These are phyloP conservation scores for Cyberlindnera maritima DNA, from an alignment of 805 yeast genomes.

Conservation along the genomic window DNA sequence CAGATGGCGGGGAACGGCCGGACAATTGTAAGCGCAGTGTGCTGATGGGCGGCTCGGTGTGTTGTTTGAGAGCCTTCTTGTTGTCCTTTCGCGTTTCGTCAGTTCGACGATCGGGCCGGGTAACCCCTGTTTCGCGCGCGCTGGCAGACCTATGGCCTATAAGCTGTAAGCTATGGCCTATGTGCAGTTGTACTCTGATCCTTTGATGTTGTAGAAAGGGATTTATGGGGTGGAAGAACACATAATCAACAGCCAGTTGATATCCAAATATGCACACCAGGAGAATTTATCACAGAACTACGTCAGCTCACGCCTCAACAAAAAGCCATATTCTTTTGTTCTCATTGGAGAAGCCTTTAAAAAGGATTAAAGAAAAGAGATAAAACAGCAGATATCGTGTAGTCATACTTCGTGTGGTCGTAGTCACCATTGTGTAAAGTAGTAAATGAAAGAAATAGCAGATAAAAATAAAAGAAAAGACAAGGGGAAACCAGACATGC, in stretches of 20 bases:
- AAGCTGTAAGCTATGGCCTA: no score
- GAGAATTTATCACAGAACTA: background rate
- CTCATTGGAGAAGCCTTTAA: background rate
- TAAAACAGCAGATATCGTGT: conserved; percentile 9
- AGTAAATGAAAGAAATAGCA: background rate
- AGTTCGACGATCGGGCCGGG: conserved; percentile 2
- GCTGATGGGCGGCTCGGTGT: no score
- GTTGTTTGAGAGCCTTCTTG: conserved; percentile 1
- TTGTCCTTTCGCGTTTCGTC: conserved; percentile 16
- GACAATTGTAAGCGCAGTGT: background rate
- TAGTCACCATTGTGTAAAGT: background rate
- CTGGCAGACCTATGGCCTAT: no score
- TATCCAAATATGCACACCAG: no score
- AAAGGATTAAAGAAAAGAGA: background rate
- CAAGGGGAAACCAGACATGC: background rate
- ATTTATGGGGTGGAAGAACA: no score
- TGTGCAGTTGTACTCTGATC: no score
- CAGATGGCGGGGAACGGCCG: background rate
- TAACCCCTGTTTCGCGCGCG: no score
- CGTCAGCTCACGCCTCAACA: background rate
- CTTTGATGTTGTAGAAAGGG: no score
- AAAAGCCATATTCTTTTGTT: background rate
- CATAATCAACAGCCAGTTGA: no score
- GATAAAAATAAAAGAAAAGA: background rate
- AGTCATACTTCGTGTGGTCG: conserved; percentile 13